Conservation (phyloP, 2,329 filamentous ascomycete species). For the Neofusicoccum parvum region DNA sequence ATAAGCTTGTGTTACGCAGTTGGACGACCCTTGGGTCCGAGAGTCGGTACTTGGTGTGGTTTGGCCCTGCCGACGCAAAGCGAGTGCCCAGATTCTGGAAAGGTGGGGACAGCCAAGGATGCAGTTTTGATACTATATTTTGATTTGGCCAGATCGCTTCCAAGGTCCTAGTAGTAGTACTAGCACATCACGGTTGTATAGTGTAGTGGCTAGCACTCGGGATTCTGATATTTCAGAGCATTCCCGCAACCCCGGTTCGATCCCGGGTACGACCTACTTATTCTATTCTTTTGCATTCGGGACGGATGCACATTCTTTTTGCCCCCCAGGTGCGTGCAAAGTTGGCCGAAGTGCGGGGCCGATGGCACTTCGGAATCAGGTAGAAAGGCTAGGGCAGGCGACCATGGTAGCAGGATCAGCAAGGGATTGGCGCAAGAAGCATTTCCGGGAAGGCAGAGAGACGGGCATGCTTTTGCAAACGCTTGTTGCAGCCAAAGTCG, state of each 20-base stretch:
- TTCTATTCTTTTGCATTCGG: background rate
- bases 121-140: too few relatives aligned
- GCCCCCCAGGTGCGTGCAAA: background rate
- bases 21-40: background rate
- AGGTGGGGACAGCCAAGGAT: too few relatives aligned
- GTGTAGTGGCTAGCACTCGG: constrained; percentile 13
- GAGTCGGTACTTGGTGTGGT: background rate
- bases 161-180: background rate
- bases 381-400: too few relatives aligned
- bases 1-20: constrained; percentile 12
- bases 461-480: too few relatives aligned
- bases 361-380: too few relatives aligned
- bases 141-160: background rate
- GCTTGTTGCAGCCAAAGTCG: too few relatives aligned
- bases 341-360: too few relatives aligned
- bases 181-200: constrained; percentile 1
- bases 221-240: background rate
- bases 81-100: background rate
- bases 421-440: too few relatives aligned
- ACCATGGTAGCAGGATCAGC: too few relatives aligned
- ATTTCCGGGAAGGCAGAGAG: too few relatives aligned
- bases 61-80: background rate
- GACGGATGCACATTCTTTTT: background rate
- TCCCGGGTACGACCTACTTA: constrained; percentile 13
- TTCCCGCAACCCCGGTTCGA: constrained; percentile 22